A percentile compares a stretch with the other conserved stretches of the same genome.
These are phyloP conservation scores for Gaultheria prostrata DNA, from an alignment of 148 eudicot species.

Conservation along the genomic window DNA sequence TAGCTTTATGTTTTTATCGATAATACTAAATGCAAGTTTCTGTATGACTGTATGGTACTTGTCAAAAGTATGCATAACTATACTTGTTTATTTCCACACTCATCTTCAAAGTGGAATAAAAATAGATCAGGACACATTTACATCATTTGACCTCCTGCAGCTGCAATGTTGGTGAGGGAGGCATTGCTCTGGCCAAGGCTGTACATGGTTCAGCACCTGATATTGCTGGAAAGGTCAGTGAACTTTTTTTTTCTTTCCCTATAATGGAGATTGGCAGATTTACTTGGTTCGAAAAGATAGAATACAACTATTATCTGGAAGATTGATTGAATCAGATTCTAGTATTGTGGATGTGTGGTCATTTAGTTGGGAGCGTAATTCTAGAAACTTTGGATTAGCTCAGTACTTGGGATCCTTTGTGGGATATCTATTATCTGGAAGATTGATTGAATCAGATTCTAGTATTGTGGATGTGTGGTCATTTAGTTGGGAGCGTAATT, in stretches of 20 bases:
- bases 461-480: no score
- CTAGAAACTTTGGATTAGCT: background rate
- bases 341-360: background rate
- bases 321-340: background rate
- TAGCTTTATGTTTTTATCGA: slow-evolving; percentile 19
- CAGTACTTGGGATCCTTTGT: background rate
- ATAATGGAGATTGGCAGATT: background rate
- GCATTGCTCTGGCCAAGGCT: slow-evolving; percentile 97
- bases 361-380: background rate
- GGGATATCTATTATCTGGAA: no score
- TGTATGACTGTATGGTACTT: background rate
- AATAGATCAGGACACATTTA: background rate
- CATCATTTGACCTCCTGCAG: slow-evolving; percentile 33
- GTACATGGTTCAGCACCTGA: slow-evolving; percentile 99
- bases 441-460: no score
- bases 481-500: background rate
- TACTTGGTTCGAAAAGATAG: background rate
- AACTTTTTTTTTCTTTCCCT: background rate
- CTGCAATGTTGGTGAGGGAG: slow-evolving; percentile 96
- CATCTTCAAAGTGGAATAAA: background rate
- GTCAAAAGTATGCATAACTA: background rate
- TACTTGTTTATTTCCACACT: background rate
- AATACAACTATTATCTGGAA: background rate
- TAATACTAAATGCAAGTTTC: no score
- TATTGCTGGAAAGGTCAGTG: slow-evolving; percentile 93